Percentiles rank a stretch among this genome's conserved stretches.
Conservation (phyloP, 2,329 filamentous ascomycete species). For the Ceratocystis cubensis region DNA sequence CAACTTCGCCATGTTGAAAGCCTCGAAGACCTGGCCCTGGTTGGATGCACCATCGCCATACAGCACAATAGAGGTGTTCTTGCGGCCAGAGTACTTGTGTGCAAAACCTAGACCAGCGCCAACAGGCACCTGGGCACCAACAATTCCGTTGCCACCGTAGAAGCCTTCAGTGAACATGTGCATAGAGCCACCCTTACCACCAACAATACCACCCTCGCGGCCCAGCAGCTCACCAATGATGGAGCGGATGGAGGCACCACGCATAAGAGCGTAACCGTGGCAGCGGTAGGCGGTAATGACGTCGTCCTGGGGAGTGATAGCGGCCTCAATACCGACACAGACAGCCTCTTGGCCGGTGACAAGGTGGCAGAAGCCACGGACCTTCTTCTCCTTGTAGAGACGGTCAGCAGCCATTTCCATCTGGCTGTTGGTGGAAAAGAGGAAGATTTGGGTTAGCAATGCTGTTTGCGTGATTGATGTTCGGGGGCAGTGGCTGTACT, state of each 20-base stretch:
- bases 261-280: slow-evolving; percentile 97
- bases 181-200: slow-evolving; percentile 99
- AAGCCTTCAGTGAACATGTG: slow-evolving; percentile 99
- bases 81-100: slow-evolving; percentile 81
- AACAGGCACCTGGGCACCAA: slow-evolving; percentile 95
- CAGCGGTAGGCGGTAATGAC: slow-evolving; percentile 97
- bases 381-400: slow-evolving; percentile 99
- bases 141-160: slow-evolving; percentile 98
- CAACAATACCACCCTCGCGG: slow-evolving; percentile 89
- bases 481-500: background rate
- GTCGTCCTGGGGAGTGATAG: slow-evolving; percentile 81
- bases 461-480: background rate
- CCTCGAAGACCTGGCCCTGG: slow-evolving; percentile 98
- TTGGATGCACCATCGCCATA: slow-evolving; percentile 98
- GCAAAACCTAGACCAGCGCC: slow-evolving; percentile 94
- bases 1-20: slow-evolving; percentile 99
- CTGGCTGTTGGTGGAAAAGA: slow-evolving; percentile 47
- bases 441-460: background rate
- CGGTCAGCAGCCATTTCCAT: slow-evolving; percentile 99
- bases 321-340: slow-evolving; percentile 91
- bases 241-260: slow-evolving; percentile 75
- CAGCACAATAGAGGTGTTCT: slow-evolving; percentile 75
- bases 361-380: slow-evolving; percentile 97
- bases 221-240: slow-evolving; percentile 95
- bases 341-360: slow-evolving; percentile 97